Conservation (phyloP, 73 alveolate species). For the Paraurostyla sp. region DNA sequence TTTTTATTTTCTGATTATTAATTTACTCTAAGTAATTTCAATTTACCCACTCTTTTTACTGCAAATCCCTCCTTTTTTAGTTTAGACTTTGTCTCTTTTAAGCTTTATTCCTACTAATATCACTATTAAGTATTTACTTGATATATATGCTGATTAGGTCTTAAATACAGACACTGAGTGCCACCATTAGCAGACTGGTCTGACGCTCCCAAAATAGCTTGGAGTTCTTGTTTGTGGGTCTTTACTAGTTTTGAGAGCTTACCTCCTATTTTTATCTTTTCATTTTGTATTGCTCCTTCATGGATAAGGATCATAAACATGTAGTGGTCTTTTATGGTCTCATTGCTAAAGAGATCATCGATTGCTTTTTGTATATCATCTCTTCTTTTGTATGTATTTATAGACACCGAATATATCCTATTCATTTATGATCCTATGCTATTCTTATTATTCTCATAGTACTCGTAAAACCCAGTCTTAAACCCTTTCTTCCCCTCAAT, state of each 20-base stretch:
- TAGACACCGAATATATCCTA: conserved; percentile 23
- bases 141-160: conserved; percentile 32
- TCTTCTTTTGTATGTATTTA: conserved; percentile 16
- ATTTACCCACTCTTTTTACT: background rate
- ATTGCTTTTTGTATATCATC: conserved; percentile 32
- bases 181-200: background rate
- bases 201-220: conserved; percentile 21
- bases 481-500: conserved; percentile 13
- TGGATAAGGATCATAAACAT: conserved; percentile 32
- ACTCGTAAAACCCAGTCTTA: conserved; percentile 53
- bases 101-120: background rate
- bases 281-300: conserved; percentile 41
- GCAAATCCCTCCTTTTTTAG: conserved; percentile 14
- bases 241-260: conserved; percentile 34
- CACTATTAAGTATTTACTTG: background rate
- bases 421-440: conserved; percentile 40
- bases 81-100: background rate
- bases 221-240: background rate
- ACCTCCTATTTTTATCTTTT: conserved; percentile 49
- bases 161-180: background rate
- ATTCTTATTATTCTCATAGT: conserved; percentile 43
- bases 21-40: conserved; percentile 27
- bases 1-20: background rate
- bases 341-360: conserved; percentile 8
- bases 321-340: background rate